Percentiles rank a stretch among this genome's conserved stretches.
These are phyloP conservation scores for Daldinia sp. DNA, from an alignment of 2,329 filamentous ascomycete genomes.

Conservation along the genomic window DNA sequence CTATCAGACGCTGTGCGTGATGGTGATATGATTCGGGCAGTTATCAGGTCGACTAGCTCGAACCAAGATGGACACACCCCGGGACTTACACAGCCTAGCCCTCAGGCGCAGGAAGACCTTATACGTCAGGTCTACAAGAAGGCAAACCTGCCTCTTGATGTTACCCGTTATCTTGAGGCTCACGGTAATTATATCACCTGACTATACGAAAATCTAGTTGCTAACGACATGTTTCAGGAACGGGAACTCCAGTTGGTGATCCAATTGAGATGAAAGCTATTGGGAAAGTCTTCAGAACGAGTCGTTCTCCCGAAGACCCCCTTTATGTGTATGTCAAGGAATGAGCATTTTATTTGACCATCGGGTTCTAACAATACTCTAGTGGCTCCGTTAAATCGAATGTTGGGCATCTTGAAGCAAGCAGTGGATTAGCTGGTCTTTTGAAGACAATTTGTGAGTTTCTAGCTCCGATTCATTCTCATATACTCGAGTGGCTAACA, in stretches of 20 bases:
- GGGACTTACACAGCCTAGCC: conserved; percentile 48
- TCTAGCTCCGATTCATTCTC: background rate
- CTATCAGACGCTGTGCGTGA: conserved; percentile 60
- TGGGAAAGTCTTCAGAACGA: conserved; percentile 45
- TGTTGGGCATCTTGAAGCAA: conserved; percentile 48
- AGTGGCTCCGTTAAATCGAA: conserved; percentile 48
- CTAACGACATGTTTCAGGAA: conserved; percentile 47
- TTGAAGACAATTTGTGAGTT: conserved; percentile 49
- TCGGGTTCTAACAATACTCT: conserved; percentile 16
- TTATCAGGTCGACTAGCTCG: conserved; percentile 51
- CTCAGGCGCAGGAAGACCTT: conserved; percentile 50
- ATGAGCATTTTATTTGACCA: conserved; percentile 23
- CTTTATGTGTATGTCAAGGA: conserved; percentile 48
- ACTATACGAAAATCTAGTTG: background rate
- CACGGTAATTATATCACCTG: conserved; percentile 39
- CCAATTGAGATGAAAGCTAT: conserved; percentile 58
- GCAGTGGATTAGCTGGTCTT: conserved; percentile 48
- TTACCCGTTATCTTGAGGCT: conserved; percentile 52
- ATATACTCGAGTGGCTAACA: background rate
- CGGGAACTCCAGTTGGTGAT: conserved; percentile 59
- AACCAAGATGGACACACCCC: conserved; percentile 51
- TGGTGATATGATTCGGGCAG: conserved; percentile 55
- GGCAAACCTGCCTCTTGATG: conserved; percentile 39
- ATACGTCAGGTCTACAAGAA: conserved; percentile 53
- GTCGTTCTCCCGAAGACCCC: conserved; percentile 39